Conservation (phyloP, 2,329 filamentous ascomycete genomes). For the Ophiostoma sp. region DNA sequence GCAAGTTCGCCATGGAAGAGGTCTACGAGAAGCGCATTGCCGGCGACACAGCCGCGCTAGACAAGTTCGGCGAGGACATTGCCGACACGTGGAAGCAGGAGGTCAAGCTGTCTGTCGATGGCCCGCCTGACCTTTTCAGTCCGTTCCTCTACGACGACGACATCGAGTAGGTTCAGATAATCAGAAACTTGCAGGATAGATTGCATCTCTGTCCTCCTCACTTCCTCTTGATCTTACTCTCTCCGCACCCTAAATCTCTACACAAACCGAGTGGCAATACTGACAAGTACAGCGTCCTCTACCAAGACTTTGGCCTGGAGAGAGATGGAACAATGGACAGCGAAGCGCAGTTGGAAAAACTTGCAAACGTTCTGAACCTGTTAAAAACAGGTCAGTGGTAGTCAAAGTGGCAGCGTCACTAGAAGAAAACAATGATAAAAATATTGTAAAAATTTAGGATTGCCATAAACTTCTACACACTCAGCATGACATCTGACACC, state of each 20-base stretch:
- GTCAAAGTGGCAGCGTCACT: neutral
- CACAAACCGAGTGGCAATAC: neutral
- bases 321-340: neutral
- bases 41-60: neutral
- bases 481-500: no score
- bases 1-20: neutral
- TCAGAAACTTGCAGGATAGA: neutral
- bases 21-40: neutral
- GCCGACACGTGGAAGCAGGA: neutral
- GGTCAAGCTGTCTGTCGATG: neutral
- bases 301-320: neutral
- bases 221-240: no score
- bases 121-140: neutral
- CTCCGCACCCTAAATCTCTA: no score
- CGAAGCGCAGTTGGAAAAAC: neutral
- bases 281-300: neutral
- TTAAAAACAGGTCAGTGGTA: neutral
- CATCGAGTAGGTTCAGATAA: neutral
- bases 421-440: neutral
- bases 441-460: neutral
- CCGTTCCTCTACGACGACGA: neutral
- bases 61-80: neutral
- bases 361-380: neutral
- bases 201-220: no score
- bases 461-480: neutral